Evolutionary conservation across 352 stramenopile species (phyloP), one percentile per base, ranked within the genome.

Genomic region (Phytophthora meadii): DNA sequence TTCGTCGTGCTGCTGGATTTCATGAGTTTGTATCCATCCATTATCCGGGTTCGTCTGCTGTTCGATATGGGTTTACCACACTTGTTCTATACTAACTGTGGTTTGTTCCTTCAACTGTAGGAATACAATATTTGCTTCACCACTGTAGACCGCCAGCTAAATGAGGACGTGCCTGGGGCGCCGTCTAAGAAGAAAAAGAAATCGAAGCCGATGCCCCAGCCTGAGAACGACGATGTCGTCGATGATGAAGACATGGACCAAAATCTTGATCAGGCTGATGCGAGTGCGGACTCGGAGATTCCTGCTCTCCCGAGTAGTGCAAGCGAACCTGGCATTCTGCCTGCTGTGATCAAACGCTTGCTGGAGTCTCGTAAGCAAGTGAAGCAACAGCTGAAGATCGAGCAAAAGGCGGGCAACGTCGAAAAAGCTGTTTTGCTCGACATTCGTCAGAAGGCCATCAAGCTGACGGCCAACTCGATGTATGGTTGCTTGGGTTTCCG

Each of bases 121-220:
- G 98, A 99, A 85, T 99, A 99, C 84, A 99, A 99, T 77, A 94
- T 99, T 58, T 99, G 98, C 72, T 99, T 99, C 68, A 99, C 98
- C 8, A 99, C 98, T 0, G 94, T 99, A 39, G 88, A 99, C 73
- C 79, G 85, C 6, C 82, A 88, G 56, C 73, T 95, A 7, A 78
- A 83, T 57, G 79, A 90, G 19, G 79, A 88, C 37, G 72, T 62
- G 9, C 54, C 70, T 30, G 66, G 74, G 47, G 69, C 42, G 15
- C 54, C 65, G 15, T 59, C 57, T 7, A 90, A 88, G 50, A 83
- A 86, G 60, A 81, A 82, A 57, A 82, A 81, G 50, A 87, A 87
- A 42, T 57, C 68, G 0, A 90, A 89, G 57, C 70, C 67, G 0
- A 74, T 89, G 45, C 73, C 81, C 9, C 63, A 77, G 28, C 61